Evolutionary conservation across 257 asterid species (phyloP), one percentile per base, ranked within the genome.

Genomic region (Nicotiana benthamiana): DNA sequence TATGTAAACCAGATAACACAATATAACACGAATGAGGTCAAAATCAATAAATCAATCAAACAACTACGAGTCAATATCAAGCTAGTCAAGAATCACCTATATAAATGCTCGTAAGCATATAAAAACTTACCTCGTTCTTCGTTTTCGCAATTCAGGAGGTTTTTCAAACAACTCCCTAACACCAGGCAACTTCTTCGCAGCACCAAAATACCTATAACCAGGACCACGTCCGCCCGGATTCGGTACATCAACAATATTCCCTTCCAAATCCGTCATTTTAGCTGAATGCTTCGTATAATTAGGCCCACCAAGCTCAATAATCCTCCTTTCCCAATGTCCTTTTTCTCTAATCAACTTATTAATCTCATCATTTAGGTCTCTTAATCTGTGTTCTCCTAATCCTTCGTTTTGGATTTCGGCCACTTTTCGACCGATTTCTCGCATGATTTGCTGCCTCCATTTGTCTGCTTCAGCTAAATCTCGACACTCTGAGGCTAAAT

Each of bases 371-470:
- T 95, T 95, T 86, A 95, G 86, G 83, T 93, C 99, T 75, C 99
- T 85, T 27, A 95, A 89, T 59, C 98, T 84, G 75, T 95, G 99
- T 51, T 95, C 99, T 0, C 98, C 97, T 3, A 95, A 88, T 22
- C 99, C 97, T 80, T 93, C 98, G 83, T 95, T 95, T 88, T 95
- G 99, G 76, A 92, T 89, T 80, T 95, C 98, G 1, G 98, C 93
- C 6, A 95, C 99, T 83, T 95, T 95, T 5, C 93, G 90, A 22
- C 98, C 99, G 48, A 95, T 93, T 79, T 95, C 98, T 4, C 99
- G 97, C 93, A 95, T 85, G 63, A 95, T 95, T 79, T 95, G 97
- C 90, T 95, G 99, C 57, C 99, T 89, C 99, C 99, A 93, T 88
- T 88, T 93, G 88, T 95, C 99, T 5, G 98, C 99, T 83, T 95